Evolutionary conservation across 164 flowering plant genomes (phyloP).

Genomic region (Liriodendron chinense): DNA sequence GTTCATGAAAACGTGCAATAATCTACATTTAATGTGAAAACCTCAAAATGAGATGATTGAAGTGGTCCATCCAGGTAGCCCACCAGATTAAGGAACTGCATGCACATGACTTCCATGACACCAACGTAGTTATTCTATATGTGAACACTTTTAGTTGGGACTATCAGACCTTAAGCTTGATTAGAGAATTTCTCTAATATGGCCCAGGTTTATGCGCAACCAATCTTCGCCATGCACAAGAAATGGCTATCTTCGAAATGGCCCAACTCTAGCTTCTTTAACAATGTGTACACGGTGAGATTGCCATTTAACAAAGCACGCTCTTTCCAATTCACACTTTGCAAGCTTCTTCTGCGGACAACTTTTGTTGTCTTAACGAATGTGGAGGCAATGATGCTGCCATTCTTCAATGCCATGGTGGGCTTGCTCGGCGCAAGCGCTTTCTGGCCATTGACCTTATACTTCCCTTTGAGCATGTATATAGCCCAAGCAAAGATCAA

Average conservation of each 20-base stretch:
- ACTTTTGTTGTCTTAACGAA: constrained; percentile 13
- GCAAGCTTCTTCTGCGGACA: constrained; percentile 10
- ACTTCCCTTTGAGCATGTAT: constrained; percentile 18
- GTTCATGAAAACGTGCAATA: too few relatives aligned
- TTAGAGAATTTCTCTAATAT: neutral
- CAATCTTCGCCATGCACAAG: constrained; percentile 16
- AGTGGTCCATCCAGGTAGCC: too few relatives aligned
- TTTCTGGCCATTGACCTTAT: constrained; percentile 19
- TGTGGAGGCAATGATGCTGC: constrained; percentile 16
- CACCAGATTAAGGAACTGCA: too few relatives aligned
- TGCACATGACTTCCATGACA: neutral
- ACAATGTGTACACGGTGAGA: constrained; percentile 7
- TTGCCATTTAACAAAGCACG: neutral
- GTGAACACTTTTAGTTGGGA: neutral
- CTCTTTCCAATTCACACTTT: constrained; percentile 5
- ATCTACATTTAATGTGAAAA: too few relatives aligned
- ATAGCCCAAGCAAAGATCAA: constrained; percentile 14
- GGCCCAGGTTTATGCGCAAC: constrained; percentile 20
- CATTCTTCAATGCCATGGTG: constrained; percentile 15
- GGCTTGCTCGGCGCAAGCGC: constrained; percentile 19
- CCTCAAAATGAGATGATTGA: too few relatives aligned
- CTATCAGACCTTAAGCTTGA: neutral
- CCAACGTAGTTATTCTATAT: neutral
- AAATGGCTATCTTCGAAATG: constrained; percentile 11
- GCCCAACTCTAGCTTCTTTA: constrained; percentile 8